phyloP scores from a whole-genome alignment of 768 basidiomycete genomes.

The Boletus bicolor region DNA sequence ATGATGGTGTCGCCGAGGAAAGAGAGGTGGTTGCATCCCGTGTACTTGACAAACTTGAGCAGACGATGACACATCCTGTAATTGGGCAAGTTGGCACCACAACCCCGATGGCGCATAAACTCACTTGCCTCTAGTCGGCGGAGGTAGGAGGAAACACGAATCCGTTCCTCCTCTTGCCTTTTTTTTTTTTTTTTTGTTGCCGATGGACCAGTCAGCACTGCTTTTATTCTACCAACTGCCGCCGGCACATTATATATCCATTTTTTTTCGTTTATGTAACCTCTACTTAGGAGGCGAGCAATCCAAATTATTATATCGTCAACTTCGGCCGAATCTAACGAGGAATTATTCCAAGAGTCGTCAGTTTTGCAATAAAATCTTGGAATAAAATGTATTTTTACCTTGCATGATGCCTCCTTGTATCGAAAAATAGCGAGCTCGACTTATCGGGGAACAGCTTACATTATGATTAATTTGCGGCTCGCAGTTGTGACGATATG shows the following conservation, averaged over 20 bases:
- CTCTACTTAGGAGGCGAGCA: too few species aligned
- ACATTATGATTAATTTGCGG: too few species aligned
- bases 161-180: neutral
- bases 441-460: too few species aligned
- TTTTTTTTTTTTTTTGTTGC: constrained; percentile 4
- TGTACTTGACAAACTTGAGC: constrained; percentile 49
- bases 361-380: too few species aligned
- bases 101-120: neutral
- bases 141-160: constrained; percentile 43
- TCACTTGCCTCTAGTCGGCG: constrained; percentile 43
- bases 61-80: constrained; percentile 61
- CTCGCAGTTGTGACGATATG: too few species aligned
- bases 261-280: too few species aligned
- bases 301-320: too few species aligned
- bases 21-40: constrained; percentile 54
- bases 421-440: too few species aligned
- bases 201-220: constrained; percentile 6
- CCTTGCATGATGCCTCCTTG: too few species aligned
- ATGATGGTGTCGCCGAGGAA: constrained; percentile 40
- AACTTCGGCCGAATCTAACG: too few species aligned
- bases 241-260: neutral
- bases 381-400: too few species aligned
- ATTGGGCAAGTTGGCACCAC: neutral
- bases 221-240: constrained; percentile 6
- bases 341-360: too few species aligned